A percentile compares a stretch with the other conserved stretches of the same genome.
phyloP scores from a whole-genome alignment of 768 basidiomycete species.

The Kockovaella imperatae region DNA sequence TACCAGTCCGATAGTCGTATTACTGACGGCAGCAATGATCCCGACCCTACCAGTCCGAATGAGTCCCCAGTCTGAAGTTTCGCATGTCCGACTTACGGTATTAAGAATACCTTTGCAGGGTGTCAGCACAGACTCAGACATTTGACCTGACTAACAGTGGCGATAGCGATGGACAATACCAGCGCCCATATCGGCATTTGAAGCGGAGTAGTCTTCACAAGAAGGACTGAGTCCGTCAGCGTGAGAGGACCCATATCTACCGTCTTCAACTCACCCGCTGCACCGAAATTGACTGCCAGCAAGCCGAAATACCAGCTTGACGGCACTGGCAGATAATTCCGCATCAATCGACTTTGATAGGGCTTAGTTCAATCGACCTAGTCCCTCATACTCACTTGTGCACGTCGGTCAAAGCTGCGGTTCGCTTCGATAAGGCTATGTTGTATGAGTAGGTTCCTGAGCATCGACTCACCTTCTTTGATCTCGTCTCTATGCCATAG shows the following conservation, averaged over 20 bases:
- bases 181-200: slow-evolving; percentile 45
- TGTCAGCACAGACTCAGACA: neutral
- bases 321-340: slow-evolving; percentile 36
- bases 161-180: slow-evolving; percentile 37
- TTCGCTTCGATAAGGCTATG: slow-evolving; percentile 26
- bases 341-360: slow-evolving; percentile 44
- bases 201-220: slow-evolving; percentile 40
- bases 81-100: slow-evolving; percentile 23
- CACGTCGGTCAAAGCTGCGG: slow-evolving; percentile 26
- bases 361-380: too few relatives aligned
- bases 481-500: slow-evolving; percentile 43
- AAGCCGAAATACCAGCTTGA: slow-evolving; percentile 39
- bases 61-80: neutral
- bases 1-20: slow-evolving; percentile 43
- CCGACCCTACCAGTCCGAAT: slow-evolving; percentile 27
- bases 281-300: slow-evolving; percentile 33
- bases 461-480: slow-evolving; percentile 24
- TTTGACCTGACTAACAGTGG: slow-evolving; percentile 18
- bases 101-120: slow-evolving; percentile 31
- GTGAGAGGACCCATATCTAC: neutral
- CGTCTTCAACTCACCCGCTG: slow-evolving; percentile 21
- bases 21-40: slow-evolving; percentile 42
- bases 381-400: slow-evolving; percentile 31
- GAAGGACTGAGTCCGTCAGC: slow-evolving; percentile 20
- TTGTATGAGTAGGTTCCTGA: slow-evolving; percentile 5